Percentiles rank a stretch among this genome's conserved stretches.
Conservation (phyloP, 1,284 basidiomycete species). For the Cutaneotrichosporon curvatum region DNA sequence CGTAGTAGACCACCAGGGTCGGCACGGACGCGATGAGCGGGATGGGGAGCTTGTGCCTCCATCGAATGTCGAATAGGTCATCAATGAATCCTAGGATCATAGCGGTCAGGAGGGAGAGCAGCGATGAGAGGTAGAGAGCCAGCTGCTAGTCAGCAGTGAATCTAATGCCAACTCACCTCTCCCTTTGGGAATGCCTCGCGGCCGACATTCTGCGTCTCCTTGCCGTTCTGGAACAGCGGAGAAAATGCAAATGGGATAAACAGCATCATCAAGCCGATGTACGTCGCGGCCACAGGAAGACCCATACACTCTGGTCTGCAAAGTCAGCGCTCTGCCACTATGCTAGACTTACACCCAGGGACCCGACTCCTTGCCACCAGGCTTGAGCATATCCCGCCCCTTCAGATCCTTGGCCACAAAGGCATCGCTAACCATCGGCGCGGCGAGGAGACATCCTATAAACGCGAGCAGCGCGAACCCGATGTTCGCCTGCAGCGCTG, state of each 20-base stretch:
- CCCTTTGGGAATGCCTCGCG: constrained; percentile 70
- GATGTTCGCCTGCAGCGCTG: constrained; percentile 54
- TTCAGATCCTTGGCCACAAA: constrained; percentile 70
- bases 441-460: constrained; percentile 60
- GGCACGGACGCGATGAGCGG: constrained; percentile 93
- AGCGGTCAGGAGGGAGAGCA: constrained; percentile 83
- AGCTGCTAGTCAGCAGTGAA: constrained; percentile 52
- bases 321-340: too few species aligned
- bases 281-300: constrained; percentile 79
- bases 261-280: constrained; percentile 74
- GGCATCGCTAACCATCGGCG: constrained; percentile 64
- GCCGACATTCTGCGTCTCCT: constrained; percentile 11
- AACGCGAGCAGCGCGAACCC: constrained; percentile 77
- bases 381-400: constrained; percentile 72
- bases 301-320: constrained; percentile 86
- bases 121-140: constrained; percentile 82
- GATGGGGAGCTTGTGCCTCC: constrained; percentile 96
- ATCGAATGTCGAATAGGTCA: constrained; percentile 97
- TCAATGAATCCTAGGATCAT: constrained; percentile 93
- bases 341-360: constrained; percentile 61
- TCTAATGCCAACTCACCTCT: constrained; percentile 54
- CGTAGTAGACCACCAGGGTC: constrained; percentile 90
- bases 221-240: constrained; percentile 51
- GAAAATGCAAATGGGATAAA: constrained; percentile 88
- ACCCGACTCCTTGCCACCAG: constrained; percentile 48